Evolutionary conservation across 148 eudicot species (phyloP), one percentile per base, ranked within the genome.

Genomic region (Oxyria digyna): DNA sequence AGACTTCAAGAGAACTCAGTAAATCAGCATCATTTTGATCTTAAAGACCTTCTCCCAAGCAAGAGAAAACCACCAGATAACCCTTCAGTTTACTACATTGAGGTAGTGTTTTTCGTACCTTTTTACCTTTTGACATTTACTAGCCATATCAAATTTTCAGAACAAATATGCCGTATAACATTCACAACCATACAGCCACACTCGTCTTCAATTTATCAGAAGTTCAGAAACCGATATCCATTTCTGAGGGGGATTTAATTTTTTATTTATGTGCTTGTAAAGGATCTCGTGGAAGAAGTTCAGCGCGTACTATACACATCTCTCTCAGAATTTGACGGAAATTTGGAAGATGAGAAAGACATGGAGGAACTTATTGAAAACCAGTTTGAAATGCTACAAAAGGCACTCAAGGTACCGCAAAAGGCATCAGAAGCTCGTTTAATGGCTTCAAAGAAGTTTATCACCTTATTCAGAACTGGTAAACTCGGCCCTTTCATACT

Each of bases 401-500:
- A 81, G 79, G 97, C 98, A 37, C 73, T 94, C 26, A 90, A 82
- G 83, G 80, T 94, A 81, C 88, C 96, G 40, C 83, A 83, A 40
- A 80, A 76, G 68, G 84, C 96, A 45, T 75, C 92, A 14, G 98
- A 94, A 78, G 89, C 88, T 67, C 86, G 97, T 12, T 75, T 73
- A 4, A 83, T 81, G 83, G 90, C 80, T 37, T 82, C 98, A 4
- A 94, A 94, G 81, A 86, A 80, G 78, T 87, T 94, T 74, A 81
- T 90, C 42, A 81, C 97, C 9, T 78, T 94, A 57, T 94, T 94
- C 83, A 87, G 98, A 69, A 77, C 80, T 5, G 98, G 98, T 72
- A 94, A 87, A 76, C 98, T 94, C 10, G 98, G 98, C 37, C 92
- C 87, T 46, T 90, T 90, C 77, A 94, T 90, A 71, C 98, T 94